These are phyloP conservation scores for Amanita jacksonii DNA, from an alignment of 768 basidiomycete genomes.

Conservation along the genomic window DNA sequence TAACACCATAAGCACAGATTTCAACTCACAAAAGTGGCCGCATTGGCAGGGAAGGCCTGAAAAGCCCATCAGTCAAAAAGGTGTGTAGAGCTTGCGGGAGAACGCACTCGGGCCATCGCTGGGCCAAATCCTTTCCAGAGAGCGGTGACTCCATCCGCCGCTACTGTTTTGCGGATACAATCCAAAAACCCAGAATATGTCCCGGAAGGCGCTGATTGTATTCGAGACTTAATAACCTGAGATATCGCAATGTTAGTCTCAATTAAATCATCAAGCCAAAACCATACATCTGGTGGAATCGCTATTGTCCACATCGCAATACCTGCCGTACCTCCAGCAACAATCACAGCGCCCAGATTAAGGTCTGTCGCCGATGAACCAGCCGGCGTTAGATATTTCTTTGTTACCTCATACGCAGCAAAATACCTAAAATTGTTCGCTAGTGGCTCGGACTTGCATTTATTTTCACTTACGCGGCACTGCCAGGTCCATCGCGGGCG, in stretches of 20 bases:
- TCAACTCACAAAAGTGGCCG: conserved; percentile 77
- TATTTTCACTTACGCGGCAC: conserved; percentile 70
- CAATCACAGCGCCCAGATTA: conserved; percentile 76
- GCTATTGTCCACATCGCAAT: conserved; percentile 98
- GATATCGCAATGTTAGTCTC: background rate
- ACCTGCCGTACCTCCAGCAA: conserved; percentile 92
- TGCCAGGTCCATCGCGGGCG: conserved; percentile 91
- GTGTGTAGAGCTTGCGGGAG: background rate
- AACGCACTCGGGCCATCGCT: conserved; percentile 81
- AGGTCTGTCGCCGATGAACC: conserved; percentile 74
- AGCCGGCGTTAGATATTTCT: conserved; percentile 74
- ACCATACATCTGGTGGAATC: conserved; percentile 84
- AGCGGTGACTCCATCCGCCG: conserved; percentile 75
- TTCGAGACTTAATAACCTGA: conserved; percentile 89
- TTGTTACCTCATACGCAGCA: conserved; percentile 91
- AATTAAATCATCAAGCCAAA: conserved; percentile 19
- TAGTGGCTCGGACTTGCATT: background rate
- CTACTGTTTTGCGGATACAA: conserved; percentile 87
- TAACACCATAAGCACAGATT: conserved; percentile 3
- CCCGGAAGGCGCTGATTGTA: conserved; percentile 94
- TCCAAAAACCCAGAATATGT: conserved; percentile 95
- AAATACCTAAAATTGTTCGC: conserved; percentile 60
- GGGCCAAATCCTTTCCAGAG: conserved; percentile 98
- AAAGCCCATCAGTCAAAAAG: background rate
- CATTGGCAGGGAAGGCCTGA: conserved; percentile 95